A percentile compares a stretch with the other conserved stretches of the same genome.
phyloP scores from a whole-genome alignment of 179 eudicot genomes.

The Monotropa hypopitys region DNA sequence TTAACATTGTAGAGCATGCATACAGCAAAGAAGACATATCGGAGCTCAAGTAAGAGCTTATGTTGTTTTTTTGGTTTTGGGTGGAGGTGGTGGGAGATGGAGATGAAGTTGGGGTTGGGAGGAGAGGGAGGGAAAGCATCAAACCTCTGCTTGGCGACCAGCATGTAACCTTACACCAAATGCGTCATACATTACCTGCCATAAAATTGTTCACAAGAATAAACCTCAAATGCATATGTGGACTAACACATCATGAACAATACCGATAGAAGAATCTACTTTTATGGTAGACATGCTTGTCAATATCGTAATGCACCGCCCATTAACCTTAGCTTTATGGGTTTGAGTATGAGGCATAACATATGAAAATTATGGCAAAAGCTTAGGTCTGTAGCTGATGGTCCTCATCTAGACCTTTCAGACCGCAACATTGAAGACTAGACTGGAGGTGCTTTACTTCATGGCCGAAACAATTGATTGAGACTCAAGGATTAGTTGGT shows the following conservation, averaged over 20 bases:
- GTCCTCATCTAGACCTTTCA: neutral
- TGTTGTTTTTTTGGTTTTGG: neutral
- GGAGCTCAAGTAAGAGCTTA: neutral
- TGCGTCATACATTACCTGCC: constrained; percentile 54
- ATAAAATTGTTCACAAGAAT: constrained; percentile 4
- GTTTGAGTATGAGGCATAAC: neutral
- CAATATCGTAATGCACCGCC: neutral
- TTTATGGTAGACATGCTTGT: neutral
- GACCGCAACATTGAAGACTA: neutral
- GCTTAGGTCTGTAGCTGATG: neutral
- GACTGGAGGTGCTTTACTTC: neutral
- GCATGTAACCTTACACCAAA: constrained; percentile 46
- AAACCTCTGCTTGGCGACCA: constrained; percentile 57
- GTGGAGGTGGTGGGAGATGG: neutral
- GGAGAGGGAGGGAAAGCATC: neutral
- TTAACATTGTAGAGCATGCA: neutral
- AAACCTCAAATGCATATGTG: neutral
- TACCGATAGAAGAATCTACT: neutral
- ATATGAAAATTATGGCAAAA: neutral
- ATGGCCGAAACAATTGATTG: neutral
- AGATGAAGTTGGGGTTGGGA: neutral
- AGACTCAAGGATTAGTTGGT: neutral
- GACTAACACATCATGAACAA: neutral
- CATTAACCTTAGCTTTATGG: neutral
- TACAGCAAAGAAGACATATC: neutral